These are phyloP conservation scores for Pholiota microspora DNA, from an alignment of 768 basidiomycete species.

Conservation along the genomic window DNA sequence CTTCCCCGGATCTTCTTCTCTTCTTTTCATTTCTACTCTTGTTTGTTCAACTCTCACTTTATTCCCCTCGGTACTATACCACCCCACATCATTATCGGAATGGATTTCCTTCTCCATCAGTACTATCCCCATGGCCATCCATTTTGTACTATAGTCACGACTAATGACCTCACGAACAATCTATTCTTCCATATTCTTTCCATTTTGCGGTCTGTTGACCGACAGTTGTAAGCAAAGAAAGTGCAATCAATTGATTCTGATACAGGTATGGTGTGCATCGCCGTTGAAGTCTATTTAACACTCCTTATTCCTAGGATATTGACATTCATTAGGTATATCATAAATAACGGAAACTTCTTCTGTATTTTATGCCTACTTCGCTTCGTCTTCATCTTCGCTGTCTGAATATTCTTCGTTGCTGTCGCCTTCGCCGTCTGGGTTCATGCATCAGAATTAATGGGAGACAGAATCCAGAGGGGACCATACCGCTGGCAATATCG, in stretches of 20 bases:
- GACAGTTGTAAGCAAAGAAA: background rate
- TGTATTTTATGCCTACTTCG: background rate
- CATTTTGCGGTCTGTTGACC: background rate
- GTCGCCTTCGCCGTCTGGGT: constrained; percentile 27
- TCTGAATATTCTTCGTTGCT: constrained; percentile 21
- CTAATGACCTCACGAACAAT: constrained; percentile 5
- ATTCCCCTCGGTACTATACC: background rate
- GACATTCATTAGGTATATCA: constrained; percentile 1
- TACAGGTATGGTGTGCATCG: background rate
- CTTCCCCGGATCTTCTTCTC: no score
- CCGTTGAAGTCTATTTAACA: background rate
- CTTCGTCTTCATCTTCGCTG: constrained; percentile 20
- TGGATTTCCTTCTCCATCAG: background rate
- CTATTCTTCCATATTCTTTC: background rate
- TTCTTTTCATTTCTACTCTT: background rate
- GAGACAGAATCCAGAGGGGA: background rate
- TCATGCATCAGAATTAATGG: background rate
- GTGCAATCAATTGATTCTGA: background rate
- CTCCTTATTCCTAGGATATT: background rate
- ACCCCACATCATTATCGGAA: background rate
- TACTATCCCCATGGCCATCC: background rate
- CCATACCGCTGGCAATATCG: constrained; percentile 66
- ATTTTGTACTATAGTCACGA: constrained; percentile 9
- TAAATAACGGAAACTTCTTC: background rate
- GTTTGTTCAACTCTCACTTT: background rate